Base-by-base conservation (phyloP, 352 stramenopile species). In the Aphanomyces stellatus region DNA sequence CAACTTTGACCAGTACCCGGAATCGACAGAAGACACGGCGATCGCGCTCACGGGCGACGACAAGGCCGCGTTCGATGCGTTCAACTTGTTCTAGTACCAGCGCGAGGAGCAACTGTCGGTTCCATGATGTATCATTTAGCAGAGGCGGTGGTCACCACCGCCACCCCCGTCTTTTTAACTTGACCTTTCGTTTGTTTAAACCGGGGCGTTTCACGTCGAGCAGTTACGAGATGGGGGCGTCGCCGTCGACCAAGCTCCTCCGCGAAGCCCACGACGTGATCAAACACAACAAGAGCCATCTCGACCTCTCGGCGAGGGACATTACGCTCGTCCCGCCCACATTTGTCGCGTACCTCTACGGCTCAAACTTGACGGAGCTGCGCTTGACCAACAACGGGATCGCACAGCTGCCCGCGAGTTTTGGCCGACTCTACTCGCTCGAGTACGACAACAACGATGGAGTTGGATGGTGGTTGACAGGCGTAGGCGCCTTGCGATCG, bases 1-100 rank as follows among this genome's bases (percentile, higher is more conserved):
- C 72, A 92, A 98, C 83, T 98, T 98, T 73, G 91, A 98, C 71
- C 80, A 89, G 71, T 98, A 98, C 73, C 90, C 91, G 2, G 90
- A 97, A 70, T 96, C 85, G 19, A 87, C 90, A 35, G 75, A 93
- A 59, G 88, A 95, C 65, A 80, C 93, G 69, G 85, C 83, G 35
- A 76, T 86, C 49, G 75, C 90, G 61, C 79, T 97, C 40, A 93
- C 82, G 62, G 82, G 84, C 25, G 83, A 94, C 62, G 90, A 97
- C 69, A 82, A 87, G 70, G 81, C 77, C 7, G 81, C 81, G 6
- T 94, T 94, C 57, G 81, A 92, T 62, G 81, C 88, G 66, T 93
- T 94, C 76, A 82, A 94, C 70, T 70, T 89, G 68, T 94, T 94
- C 78, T 94, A 91, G 55, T n/a, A n/a, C n/a, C n/a, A n/a, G n/a